Evolutionary conservation across 2,329 filamentous ascomycete genomes (phyloP), one percentile per base, ranked within the genome.

Genomic region (Diaporthe capsici): DNA sequence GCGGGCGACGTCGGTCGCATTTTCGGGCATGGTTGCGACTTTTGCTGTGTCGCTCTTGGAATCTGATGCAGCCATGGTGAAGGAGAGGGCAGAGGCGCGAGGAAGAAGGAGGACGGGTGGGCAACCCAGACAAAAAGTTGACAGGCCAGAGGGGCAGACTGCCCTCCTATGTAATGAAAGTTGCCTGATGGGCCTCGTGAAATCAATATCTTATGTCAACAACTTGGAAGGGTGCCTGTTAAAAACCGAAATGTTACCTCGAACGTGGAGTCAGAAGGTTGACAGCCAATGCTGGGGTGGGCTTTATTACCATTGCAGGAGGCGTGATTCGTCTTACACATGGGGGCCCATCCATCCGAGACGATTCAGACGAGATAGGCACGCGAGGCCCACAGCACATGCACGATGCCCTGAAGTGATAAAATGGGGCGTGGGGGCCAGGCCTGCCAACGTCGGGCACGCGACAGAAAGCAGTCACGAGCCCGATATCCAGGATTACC

Each of bases 261-360:
- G 31, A 28, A 47, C 58, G 58, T 73, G 47, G 58, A 63, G 58
- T 44, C 25, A 2, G 51, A 22, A 13, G 34, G 37, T 65, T 37
- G 47, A 65, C 34, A 57, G 51, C 44, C 47, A 53, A 57, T 55
- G 49, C 31, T 65, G 39, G 39, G 37, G 47, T 65, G 44, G n/a
- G 58, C 49, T 61, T 55, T 73, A 57, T 73, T 55, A 57, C 47
- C 44, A 65, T 73, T 73, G 47, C 51, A 65, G 47, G 49, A 51
- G 34, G 71, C 28, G 49, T 73, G 71, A 73, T 73, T 73, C 71
- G 71, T 31, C 58, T 65, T 44, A 65, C 34, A 73, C 22, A 15
- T 34, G 17, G 10, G 71, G 71, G 60, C 12, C 39, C 47, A 42
- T 65, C 58, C 58, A 22, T 68, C 65, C 65, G 47, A 68, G 65